Conservation (phyloP, 2,329 filamentous ascomycete genomes). For the Pseudonectria foliicola region DNA sequence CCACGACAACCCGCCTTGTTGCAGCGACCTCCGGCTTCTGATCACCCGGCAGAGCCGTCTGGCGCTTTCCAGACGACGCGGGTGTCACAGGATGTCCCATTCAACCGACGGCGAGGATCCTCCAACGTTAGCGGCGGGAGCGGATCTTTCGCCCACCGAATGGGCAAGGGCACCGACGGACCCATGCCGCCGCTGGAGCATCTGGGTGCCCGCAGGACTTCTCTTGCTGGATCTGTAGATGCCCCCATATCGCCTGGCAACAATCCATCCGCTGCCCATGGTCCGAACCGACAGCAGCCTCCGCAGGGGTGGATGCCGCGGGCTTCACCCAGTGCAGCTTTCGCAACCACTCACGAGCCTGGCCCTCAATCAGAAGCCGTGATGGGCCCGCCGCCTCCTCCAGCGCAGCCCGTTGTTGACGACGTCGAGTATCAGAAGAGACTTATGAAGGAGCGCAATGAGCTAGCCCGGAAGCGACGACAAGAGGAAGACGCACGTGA, state of each 20-base stretch:
- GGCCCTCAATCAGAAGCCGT: conserved; percentile 23
- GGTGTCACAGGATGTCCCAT: conserved; percentile 57
- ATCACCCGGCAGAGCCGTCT: conserved; percentile 73
- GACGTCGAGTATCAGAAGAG: conserved; percentile 60
- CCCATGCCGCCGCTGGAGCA: conserved; percentile 36
- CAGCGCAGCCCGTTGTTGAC: conserved; percentile 35
- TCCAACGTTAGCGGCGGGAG: conserved; percentile 89
- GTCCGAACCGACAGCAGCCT: conserved; percentile 19
- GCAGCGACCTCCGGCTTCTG: conserved; percentile 61
- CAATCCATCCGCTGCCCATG: conserved; percentile 19
- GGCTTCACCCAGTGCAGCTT: conserved; percentile 36
- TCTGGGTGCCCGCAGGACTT: conserved; percentile 38
- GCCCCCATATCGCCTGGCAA: conserved; percentile 39
- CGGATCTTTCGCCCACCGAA: conserved; percentile 57
- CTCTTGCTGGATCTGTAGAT: conserved; percentile 44
- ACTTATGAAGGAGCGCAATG: conserved; percentile 65
- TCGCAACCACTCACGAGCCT: conserved; percentile 32
- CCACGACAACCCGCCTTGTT: conserved; percentile 70
- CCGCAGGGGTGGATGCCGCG: conserved; percentile 24
- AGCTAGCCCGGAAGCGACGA: conserved; percentile 61
- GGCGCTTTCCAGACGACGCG: conserved; percentile 78
- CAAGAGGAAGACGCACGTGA: conserved; percentile 64
- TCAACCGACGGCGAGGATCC: conserved; percentile 72
- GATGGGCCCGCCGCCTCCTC: conserved; percentile 23
- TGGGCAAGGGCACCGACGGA: conserved; percentile 37